Conservation (phyloP, 225 moss, liverwort and hornwort genomes). For the Marchantia paleacea region DNA sequence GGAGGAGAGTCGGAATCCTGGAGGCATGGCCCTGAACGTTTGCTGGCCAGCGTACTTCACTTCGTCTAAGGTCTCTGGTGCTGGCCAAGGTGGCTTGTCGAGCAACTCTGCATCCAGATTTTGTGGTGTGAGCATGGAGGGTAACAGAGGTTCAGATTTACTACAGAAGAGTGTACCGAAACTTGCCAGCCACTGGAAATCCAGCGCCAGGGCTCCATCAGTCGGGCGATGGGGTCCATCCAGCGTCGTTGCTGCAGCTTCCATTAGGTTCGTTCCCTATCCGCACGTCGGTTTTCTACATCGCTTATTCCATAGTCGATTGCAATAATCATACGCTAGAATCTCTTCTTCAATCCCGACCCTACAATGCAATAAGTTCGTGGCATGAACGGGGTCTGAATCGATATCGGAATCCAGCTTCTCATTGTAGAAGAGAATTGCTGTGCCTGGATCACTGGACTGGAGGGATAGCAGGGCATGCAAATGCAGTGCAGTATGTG, state of each 20-base stretch:
- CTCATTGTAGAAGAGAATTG: too few species aligned
- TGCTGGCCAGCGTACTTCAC: not conserved
- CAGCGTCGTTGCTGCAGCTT: not conserved
- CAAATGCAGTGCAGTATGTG: too few species aligned
- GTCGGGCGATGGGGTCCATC: not conserved
- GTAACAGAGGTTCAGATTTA: not conserved
- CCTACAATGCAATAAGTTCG: too few species aligned
- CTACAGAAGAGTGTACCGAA: not conserved
- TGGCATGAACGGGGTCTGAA: too few species aligned
- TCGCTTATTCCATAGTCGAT: too few species aligned
- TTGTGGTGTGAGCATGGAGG: not conserved
- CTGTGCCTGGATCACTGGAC: too few species aligned
- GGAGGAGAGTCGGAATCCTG: not conserved
- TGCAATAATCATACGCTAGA: too few species aligned
- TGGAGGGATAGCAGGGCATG: too few species aligned
- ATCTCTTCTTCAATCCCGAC: too few species aligned
- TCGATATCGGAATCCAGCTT: too few species aligned
- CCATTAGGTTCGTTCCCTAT: not conserved
- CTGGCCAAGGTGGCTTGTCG: not conserved
- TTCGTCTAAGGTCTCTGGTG: not conserved
- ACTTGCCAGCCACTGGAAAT: not conserved
- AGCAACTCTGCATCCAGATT: not conserved
- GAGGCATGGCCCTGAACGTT: constrained; percentile 1
- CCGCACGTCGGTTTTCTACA: not conserved
- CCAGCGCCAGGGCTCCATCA: not conserved